Conservation (phyloP, 208 protist species). For the Borovskyia barvae region DNA sequence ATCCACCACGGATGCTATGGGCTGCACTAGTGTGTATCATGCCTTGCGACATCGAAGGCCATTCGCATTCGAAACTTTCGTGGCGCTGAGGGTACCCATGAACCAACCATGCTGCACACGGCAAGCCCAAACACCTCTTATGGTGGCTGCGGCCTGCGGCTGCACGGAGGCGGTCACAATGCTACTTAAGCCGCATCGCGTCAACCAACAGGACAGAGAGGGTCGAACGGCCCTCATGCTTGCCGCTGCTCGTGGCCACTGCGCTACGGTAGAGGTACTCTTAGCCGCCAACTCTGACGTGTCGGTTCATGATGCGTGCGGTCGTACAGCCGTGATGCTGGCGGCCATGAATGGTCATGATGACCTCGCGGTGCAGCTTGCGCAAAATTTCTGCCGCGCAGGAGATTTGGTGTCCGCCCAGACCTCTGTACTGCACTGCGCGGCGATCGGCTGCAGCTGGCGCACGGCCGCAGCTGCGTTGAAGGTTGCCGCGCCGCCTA, state of each 20-base stretch:
- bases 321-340: slow-evolving; percentile 70
- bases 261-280: slow-evolving; percentile 57
- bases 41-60: slow-evolving; percentile 44
- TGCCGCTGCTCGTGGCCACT: slow-evolving; percentile 54
- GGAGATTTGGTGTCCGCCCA: slow-evolving; percentile 37
- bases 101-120: slow-evolving; percentile 39
- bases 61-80: slow-evolving; percentile 45
- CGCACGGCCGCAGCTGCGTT: slow-evolving; percentile 38
- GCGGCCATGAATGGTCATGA: slow-evolving; percentile 64
- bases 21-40: slow-evolving; percentile 60
- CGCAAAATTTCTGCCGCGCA: slow-evolving; percentile 49
- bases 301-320: slow-evolving; percentile 30
- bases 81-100: slow-evolving; percentile 46
- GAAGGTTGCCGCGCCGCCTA: slow-evolving; percentile 17
- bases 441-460: slow-evolving; percentile 57
- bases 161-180: slow-evolving; percentile 26
- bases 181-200: slow-evolving; percentile 39
- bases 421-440: slow-evolving; percentile 74
- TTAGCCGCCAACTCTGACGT: slow-evolving; percentile 56
- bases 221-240: slow-evolving; percentile 79
- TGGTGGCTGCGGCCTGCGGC: slow-evolving; percentile 57
- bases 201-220: slow-evolving; percentile 40
- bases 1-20: slow-evolving; percentile 44
- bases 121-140: slow-evolving; percentile 63
- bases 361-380: slow-evolving; percentile 54